Percentiles rank a stretch among this genome's conserved stretches.
These are phyloP conservation scores for Gyromitra esculenta DNA, from an alignment of 2,329 filamentous ascomycete genomes.

Conservation along the genomic window DNA sequence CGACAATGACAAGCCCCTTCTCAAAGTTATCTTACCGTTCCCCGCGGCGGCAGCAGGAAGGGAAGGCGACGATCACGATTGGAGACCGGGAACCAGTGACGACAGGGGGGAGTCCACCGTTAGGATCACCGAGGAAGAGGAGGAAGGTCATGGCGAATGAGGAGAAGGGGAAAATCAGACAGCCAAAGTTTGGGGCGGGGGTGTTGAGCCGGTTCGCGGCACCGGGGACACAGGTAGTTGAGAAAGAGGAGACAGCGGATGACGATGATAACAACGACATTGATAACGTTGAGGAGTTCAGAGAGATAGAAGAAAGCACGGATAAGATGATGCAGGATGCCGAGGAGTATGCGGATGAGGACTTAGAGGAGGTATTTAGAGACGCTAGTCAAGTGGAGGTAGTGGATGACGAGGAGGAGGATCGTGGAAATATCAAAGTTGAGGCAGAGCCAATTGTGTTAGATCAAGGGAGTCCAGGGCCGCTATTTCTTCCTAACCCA, in stretches of 20 bases:
- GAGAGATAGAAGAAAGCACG: slow-evolving; percentile 49
- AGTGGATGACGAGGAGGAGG: neutral
- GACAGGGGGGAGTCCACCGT: slow-evolving; percentile 61
- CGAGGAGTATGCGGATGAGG: slow-evolving; percentile 49
- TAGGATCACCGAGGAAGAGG: slow-evolving; percentile 59
- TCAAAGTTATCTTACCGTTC: slow-evolving; percentile 49
- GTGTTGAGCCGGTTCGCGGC: slow-evolving; percentile 54
- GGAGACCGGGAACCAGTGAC: slow-evolving; percentile 66
- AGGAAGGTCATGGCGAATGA: slow-evolving; percentile 58
- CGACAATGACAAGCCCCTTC: slow-evolving; percentile 43
- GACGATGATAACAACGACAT: slow-evolving; percentile 44
- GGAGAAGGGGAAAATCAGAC: slow-evolving; percentile 42
- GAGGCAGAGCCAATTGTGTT: slow-evolving; percentile 11
- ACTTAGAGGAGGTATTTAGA: slow-evolving; percentile 65
- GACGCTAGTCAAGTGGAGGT: slow-evolving; percentile 66
- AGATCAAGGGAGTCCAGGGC: neutral
- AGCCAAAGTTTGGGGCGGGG: slow-evolving; percentile 48
- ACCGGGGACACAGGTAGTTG: slow-evolving; percentile 51
- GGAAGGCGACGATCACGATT: slow-evolving; percentile 79
- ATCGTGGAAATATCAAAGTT: neutral
- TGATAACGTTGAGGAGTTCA: slow-evolving; percentile 23
- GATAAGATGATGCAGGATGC: slow-evolving; percentile 50
- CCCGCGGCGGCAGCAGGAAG: slow-evolving; percentile 69
- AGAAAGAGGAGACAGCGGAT: slow-evolving; percentile 54
- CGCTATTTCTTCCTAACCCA: slow-evolving; percentile 32